phyloP scores from a whole-genome alignment of 805 yeast genomes.

The Zygoascus bituminiphila region DNA sequence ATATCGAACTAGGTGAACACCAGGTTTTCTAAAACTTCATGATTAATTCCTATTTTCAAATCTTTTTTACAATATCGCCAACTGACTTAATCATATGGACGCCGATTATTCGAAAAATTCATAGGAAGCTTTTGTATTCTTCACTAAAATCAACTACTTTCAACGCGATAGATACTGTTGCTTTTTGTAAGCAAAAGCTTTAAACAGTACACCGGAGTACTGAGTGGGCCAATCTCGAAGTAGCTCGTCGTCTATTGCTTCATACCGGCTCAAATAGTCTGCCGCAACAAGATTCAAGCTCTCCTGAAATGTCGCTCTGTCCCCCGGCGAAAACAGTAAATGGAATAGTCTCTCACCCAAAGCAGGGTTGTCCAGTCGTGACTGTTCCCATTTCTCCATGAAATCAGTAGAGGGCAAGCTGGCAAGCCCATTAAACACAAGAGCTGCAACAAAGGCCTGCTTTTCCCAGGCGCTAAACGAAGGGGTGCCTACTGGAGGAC shows the following conservation, averaged over 20 bases:
- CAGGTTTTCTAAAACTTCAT: too few relatives aligned
- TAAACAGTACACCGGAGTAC: not conserved
- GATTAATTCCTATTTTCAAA: too few relatives aligned
- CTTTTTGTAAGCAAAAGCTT: not conserved
- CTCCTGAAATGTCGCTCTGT: not conserved
- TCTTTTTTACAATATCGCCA: too few relatives aligned
- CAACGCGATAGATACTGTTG: not conserved
- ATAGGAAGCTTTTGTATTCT: too few relatives aligned
- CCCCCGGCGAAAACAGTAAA: not conserved
- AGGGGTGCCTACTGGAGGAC: slow-evolving; percentile 5
- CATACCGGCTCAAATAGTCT: slow-evolving; percentile 1
- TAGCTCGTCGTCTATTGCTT: slow-evolving; percentile 2
- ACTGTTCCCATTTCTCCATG: slow-evolving; percentile 7
- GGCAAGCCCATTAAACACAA: slow-evolving; percentile 3
- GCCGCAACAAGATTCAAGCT: not conserved
- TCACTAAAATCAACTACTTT: not conserved
- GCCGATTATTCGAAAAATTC: too few relatives aligned
- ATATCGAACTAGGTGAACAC: too few relatives aligned
- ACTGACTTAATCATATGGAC: too few relatives aligned
- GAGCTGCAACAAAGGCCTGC: slow-evolving; percentile 7
- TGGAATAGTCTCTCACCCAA: not conserved
- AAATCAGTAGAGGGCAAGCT: not conserved
- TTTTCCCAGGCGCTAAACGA: slow-evolving; percentile 10
- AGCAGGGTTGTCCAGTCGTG: not conserved
- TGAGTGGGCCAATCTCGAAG: not conserved